Evolutionary conservation across 2,329 filamentous ascomycete genomes (phyloP), one percentile per base, ranked within the genome.

Genomic region (Hortaea sp.): DNA sequence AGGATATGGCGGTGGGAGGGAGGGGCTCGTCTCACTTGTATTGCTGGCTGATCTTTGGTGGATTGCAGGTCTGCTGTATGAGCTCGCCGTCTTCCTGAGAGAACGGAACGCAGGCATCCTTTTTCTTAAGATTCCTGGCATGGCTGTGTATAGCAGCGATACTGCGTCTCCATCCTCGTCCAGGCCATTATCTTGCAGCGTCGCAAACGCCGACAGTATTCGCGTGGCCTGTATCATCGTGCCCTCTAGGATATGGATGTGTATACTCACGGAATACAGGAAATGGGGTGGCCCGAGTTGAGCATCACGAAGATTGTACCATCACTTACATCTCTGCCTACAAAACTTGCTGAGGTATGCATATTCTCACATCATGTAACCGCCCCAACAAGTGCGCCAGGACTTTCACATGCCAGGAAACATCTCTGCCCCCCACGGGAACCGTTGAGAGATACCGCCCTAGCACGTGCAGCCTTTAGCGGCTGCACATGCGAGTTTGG

Each of bases 121-220:
- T 32, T 67, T 72, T 55, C 75, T 72, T 5, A 81, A 64, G 4
- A 75, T 67, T 1, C 67, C 64, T 4, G 77, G 76, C 6, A 80
- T 69, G 47, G 79, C 69, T 5, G 70, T 68, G 58, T 75, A 76
- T 11, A 79, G 65, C 49, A 72, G 71, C 20, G 73, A 74, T 40
- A 70, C 10, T 20, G 39, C 11, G 12, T 45, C 29, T 20, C 7
- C 9, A 9, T 41, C 43, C n/a, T 6, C 10, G 10, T 31, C 38
- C 9, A 20, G n/a, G 9, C 28, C 7, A 5, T 20, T 7, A 29
- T 12, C 37, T 13, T 40, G 20, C 9, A 10, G n/a, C 5, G 7
- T 20, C 44, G 27, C 30, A 30, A 13, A 45, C 9, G 29, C 37
- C n/a, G 38, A 41, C 2, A 45, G 29, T 35, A 45, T 45, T 9